phyloP scores from a whole-genome alignment of 1,284 basidiomycete genomes.

The Ceratobasidium sp. region DNA sequence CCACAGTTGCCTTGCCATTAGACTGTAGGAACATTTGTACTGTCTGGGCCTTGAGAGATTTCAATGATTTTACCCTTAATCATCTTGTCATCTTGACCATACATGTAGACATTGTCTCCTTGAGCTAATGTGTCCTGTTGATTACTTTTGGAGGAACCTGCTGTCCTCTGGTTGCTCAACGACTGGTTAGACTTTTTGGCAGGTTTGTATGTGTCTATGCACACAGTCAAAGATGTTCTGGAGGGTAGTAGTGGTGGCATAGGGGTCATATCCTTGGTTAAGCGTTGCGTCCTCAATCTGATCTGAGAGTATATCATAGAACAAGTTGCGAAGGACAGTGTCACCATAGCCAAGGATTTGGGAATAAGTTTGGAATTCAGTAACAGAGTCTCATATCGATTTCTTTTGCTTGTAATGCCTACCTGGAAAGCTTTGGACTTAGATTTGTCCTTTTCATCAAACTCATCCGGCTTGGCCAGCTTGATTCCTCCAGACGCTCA shows the following conservation, averaged over 20 bases:
- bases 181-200: background rate
- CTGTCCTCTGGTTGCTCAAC: background rate
- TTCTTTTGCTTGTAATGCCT: background rate
- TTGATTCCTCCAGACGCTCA: too few species aligned
- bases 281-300: background rate
- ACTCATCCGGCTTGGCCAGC: too few species aligned
- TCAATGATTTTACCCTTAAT: slow-evolving; percentile 7
- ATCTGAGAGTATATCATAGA: slow-evolving; percentile 13
- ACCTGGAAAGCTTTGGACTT: too few species aligned
- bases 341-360: background rate
- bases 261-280: background rate
- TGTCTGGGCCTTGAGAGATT: too few species aligned
- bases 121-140: background rate
- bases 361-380: background rate
- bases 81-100: background rate
- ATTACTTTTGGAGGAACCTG: background rate
- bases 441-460: too few species aligned
- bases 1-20: too few species aligned
- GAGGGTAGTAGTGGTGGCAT: background rate
- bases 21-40: background rate
- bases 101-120: background rate
- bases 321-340: background rate
- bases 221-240: background rate
- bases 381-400: background rate
- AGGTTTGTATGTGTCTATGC: background rate